A percentile compares a stretch with the other conserved stretches of the same genome.
These are phyloP conservation scores for Hebeloma cylindrosporum DNA, from an alignment of 768 basidiomycete species.

Conservation along the genomic window DNA sequence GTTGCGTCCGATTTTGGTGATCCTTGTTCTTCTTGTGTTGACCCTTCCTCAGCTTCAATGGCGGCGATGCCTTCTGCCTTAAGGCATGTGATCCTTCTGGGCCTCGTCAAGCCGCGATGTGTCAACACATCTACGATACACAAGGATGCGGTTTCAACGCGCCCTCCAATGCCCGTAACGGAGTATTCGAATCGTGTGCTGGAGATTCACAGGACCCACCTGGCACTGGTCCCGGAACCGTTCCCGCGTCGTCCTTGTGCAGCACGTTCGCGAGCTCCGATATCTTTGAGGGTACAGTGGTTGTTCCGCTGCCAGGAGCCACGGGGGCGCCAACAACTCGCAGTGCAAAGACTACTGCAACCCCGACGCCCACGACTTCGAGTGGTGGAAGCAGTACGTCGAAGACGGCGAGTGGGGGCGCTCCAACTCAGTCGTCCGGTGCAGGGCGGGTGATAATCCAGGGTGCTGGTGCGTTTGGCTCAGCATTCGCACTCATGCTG, in stretches of 20 bases:
- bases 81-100: slow-evolving; percentile 67
- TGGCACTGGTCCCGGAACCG: slow-evolving; percentile 43
- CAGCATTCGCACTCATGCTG: too few species aligned
- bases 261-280: slow-evolving; percentile 25
- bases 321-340: too few species aligned
- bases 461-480: too few species aligned
- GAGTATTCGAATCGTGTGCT: slow-evolving; percentile 61
- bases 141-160: slow-evolving; percentile 74
- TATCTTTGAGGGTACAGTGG: slow-evolving; percentile 24
- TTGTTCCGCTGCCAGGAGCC: slow-evolving; percentile 16
- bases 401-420: too few species aligned
- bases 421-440: too few species aligned
- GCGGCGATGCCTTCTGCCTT: slow-evolving; percentile 61
- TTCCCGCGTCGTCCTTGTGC: slow-evolving; percentile 43
- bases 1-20: slow-evolving; percentile 43
- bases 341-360: too few species aligned
- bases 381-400: too few species aligned
- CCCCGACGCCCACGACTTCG: too few species aligned
- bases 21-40: not conserved
- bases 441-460: too few species aligned
- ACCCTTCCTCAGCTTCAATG: slow-evolving; percentile 60
- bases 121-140: slow-evolving; percentile 73
- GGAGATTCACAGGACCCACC: slow-evolving; percentile 64
- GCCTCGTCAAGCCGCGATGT: slow-evolving; percentile 50
- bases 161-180: slow-evolving; percentile 58